Conservation (phyloP, 495 filamentous ascomycete species). For the Hyphodiscus hymeniophilus region DNA sequence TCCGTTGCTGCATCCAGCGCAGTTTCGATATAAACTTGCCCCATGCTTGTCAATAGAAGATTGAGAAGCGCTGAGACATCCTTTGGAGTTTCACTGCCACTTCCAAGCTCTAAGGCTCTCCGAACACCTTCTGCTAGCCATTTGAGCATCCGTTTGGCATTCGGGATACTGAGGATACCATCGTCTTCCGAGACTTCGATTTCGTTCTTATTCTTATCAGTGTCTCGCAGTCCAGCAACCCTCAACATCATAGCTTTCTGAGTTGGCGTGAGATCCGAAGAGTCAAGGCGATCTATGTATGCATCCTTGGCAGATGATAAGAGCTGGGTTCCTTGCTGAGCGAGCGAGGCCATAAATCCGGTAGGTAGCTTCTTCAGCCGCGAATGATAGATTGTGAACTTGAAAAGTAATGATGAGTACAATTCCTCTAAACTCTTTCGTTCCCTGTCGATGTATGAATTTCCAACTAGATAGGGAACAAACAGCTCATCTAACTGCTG, state of each 20-base stretch:
- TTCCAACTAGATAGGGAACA: constrained; percentile 87
- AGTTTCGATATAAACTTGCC: constrained; percentile 90
- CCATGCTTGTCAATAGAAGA: constrained; percentile 81
- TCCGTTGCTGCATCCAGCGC: constrained; percentile 82
- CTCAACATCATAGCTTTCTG: constrained; percentile 81
- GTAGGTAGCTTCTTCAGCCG: constrained; percentile 73
- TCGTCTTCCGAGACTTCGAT: constrained; percentile 88
- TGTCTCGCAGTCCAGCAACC: constrained; percentile 59
- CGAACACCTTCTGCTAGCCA: constrained; percentile 97
- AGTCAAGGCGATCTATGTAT: constrained; percentile 77
- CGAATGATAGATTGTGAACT: constrained; percentile 88
- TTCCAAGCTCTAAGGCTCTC: constrained; percentile 81
- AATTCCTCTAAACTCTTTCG: constrained; percentile 83
- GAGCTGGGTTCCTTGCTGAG: constrained; percentile 78
- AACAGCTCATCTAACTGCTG: constrained; percentile 97
- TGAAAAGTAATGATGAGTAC: constrained; percentile 88
- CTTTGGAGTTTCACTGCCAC: constrained; percentile 81
- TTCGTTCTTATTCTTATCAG: constrained; percentile 50
- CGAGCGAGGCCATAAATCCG: constrained; percentile 81
- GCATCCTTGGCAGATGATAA: constrained; percentile 73
- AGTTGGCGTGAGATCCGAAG: constrained; percentile 71
- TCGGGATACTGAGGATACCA: constrained; percentile 71
- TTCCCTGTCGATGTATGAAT: constrained; percentile 93
- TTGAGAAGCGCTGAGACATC: constrained; percentile 83
- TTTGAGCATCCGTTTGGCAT: constrained; percentile 91